Evolutionary conservation across 1,139 yeast genomes (phyloP).

Genomic region (Candida sojae): DNA sequence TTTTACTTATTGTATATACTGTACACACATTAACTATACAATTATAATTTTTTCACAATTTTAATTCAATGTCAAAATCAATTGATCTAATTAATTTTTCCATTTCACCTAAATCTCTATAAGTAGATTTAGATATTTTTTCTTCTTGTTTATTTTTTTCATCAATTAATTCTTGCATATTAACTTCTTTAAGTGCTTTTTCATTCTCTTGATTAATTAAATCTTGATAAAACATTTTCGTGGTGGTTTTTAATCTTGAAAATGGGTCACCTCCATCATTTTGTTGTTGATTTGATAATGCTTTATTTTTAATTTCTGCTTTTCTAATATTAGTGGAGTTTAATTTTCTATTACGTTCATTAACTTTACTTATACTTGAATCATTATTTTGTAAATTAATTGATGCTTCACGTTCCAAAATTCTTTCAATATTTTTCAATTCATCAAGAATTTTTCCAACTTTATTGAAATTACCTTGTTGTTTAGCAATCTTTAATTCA

Average conservation of each 20-base stretch:
- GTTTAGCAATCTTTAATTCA: conserved; percentile 74
- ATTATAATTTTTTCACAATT: background rate
- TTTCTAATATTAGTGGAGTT: conserved; percentile 76
- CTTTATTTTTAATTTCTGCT: conserved; percentile 68
- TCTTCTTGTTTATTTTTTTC: conserved; percentile 42
- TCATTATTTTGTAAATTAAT: conserved; percentile 9
- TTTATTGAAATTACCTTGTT: conserved; percentile 55
- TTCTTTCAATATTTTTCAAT: conserved; percentile 37
- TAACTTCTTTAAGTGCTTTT: conserved; percentile 45
- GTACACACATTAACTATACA: background rate
- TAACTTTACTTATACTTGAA: conserved; percentile 57
- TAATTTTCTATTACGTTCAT: conserved; percentile 79
- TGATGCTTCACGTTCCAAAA: conserved; percentile 18
- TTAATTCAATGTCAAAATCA: conserved; percentile 33
- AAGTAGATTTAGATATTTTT: conserved; percentile 43
- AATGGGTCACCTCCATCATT: conserved; percentile 77
- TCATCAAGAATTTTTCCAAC: conserved; percentile 56
- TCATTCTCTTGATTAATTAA: conserved; percentile 46
- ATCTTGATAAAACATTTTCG: conserved; percentile 74
- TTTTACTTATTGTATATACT: too few species aligned
- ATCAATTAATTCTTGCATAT: conserved; percentile 34
- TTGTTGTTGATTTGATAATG: conserved; percentile 26
- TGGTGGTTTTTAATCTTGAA: conserved; percentile 81
- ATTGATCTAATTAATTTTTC: conserved; percentile 40
- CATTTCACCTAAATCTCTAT: conserved; percentile 47